Evolutionary conservation across 768 basidiomycete genomes (phyloP), one percentile per base, ranked within the genome.

Genomic region (Auricularia sp.): DNA sequence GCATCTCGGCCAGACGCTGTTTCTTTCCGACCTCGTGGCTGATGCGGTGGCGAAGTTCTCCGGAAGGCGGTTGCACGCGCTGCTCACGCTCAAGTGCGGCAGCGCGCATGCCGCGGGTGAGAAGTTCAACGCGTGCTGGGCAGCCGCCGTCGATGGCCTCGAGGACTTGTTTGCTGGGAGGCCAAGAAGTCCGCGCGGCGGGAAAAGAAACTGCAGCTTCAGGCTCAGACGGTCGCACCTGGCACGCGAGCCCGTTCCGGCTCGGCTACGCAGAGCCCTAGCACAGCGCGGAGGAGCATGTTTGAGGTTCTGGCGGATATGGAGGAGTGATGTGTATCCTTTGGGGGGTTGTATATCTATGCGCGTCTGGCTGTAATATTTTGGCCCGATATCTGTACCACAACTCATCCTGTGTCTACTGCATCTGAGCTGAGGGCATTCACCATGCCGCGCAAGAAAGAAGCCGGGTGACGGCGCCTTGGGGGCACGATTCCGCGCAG

Each of bases 1-100:
- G 34, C 79, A 83, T 56, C 77, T 93, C 18, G 77, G 83, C 0
- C 84, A 91, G 68, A 79, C 82, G 14, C 74, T 92, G 44, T 76
- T 90, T 8, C 75, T 93, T 58, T 71, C 78, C 3, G 73, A 81
- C 35, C 12, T 64, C 10, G 56, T 66, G 21, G 65, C 62, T n/a
- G 44, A 66, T 8, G 65, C 62, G 8, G 78, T 78, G 16, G 77
- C 78, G 58, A 67, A 70, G 0, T 81, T 90, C 64, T 90, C 89
- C 1, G 87, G 90, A 4, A 73, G 71, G 68, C 68, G 65, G 33
- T 84, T 90, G 67, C 90, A 93, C 72, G 69, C 75, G 0, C 75
- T 76, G 43, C 72, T 91, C 64, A 79, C 79, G 14, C 36, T 23
- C 8, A 33, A 21, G 53, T 70, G 73, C 7, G 64, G 69, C 4